Evolutionary conservation across 768 basidiomycete species (phyloP), one percentile per base, ranked within the genome.

Genomic region (Pleurotus djamor): DNA sequence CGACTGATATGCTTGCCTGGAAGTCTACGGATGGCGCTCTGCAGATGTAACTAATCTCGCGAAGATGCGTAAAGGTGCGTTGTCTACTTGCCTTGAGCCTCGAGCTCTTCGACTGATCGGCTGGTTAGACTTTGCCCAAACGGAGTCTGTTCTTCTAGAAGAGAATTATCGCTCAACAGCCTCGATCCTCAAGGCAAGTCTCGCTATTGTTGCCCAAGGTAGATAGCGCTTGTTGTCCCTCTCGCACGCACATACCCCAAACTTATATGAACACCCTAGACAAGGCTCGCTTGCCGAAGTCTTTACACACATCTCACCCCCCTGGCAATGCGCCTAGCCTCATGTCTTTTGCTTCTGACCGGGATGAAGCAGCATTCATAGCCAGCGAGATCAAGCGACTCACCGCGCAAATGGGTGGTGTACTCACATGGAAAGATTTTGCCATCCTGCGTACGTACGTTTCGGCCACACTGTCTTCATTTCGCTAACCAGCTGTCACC

Each of bases 161-260:
- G 79, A 92, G 67, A 95, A 94, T 67, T 96, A 94, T 71, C 86
- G 94, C 8, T 94, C 91, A 0, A 93, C 92, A 0, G 86, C 79
- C 0, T 77, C 87, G 0, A 94, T 96, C 58, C 73, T 96, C 5
- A 78, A 80, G 1, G 80, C 86, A 3, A 89, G 89, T 54, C 67
- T 91, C 5, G 90, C 91, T 1, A 87, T 96, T 60, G 85, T 95
- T n/a, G 75, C 86, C 0, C 87, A 94, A 85, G 93, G 92, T 87
- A 61, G 10, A 70, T 63, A 17, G 9, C 44, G 17, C 49, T n/a
- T 6, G 12, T n/a, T 52, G 33, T 34, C 14, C 13, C 3, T 33
- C n/a, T 45, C 16, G 5, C 13, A 48, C 21, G 21, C 21, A 28
- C 21, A 28, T 28, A 28, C 35, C 17, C 41, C 38, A 43, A 52